Conservation (phyloP, 2,329 filamentous ascomycete genomes). For the Ascochyta pisi region DNA sequence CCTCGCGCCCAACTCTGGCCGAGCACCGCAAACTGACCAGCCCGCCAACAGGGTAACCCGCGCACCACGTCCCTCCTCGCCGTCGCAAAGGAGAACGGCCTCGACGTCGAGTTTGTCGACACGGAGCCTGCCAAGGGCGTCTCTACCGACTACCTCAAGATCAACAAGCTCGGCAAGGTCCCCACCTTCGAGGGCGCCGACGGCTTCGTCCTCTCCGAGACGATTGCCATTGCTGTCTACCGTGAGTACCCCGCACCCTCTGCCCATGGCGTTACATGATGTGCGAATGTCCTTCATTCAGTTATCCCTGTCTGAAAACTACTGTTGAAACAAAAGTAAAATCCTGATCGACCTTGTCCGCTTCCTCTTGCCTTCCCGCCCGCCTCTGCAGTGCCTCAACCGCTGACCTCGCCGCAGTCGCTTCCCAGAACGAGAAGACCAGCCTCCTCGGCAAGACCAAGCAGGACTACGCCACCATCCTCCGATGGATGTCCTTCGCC, state of each 20-base stretch:
- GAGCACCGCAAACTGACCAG: constrained; percentile 28
- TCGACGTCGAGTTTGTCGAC: constrained; percentile 86
- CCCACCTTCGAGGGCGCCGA: constrained; percentile 92
- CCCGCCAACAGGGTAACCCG: constrained; percentile 73
- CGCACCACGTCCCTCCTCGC: constrained; percentile 88
- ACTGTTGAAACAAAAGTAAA: constrained; percentile 77
- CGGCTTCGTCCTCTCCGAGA: constrained; percentile 87
- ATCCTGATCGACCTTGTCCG: constrained; percentile 76
- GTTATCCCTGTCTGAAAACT: constrained; percentile 85
- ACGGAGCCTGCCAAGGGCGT: constrained; percentile 70
- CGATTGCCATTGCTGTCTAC: constrained; percentile 96
- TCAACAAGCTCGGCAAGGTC: constrained; percentile 88
- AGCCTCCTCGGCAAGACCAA: constrained; percentile 99
- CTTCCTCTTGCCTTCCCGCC: constrained; percentile 2
- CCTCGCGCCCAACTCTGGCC: background rate
- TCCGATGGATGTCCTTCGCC: constrained; percentile 97
- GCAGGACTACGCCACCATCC: constrained; percentile 98
- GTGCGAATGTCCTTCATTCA: constrained; percentile 72
- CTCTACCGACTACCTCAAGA: constrained; percentile 78
- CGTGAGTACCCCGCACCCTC: constrained; percentile 67
- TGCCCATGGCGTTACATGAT: constrained; percentile 55
- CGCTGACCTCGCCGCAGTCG: constrained; percentile 66
- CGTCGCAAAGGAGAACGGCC: constrained; percentile 95
- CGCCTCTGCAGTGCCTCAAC: constrained; percentile 38
- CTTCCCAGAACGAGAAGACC: constrained; percentile 99